phyloP scores from a whole-genome alignment of 202 grass and related monocot species.

The Thinopyrum obtusiflorum region DNA sequence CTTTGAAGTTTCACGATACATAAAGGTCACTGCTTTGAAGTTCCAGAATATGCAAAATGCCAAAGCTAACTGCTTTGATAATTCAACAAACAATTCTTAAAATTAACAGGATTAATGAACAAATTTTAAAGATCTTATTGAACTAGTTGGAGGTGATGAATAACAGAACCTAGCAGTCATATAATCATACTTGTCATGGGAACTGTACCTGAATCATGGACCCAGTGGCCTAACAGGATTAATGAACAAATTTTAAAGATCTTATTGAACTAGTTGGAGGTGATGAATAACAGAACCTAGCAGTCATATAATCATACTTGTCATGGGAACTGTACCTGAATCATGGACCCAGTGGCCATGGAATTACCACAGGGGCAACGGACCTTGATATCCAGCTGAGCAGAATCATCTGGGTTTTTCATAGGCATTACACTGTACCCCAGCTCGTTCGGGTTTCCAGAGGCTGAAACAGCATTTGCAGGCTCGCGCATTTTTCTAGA shows the following conservation, averaged over 20 bases:
- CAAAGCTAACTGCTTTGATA: not conserved
- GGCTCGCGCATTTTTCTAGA: conserved; percentile 38
- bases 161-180: not conserved
- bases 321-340: conserved; percentile 27
- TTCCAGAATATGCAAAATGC: not conserved
- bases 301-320: conserved; percentile 1
- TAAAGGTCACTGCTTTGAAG: not conserved
- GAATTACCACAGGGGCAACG: conserved; percentile 43
- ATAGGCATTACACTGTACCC: conserved; percentile 13
- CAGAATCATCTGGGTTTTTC: conserved; percentile 32
- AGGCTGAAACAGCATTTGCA: conserved; percentile 10
- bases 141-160: not conserved
- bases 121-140: not conserved
- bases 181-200: conserved; percentile 6
- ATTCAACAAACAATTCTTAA: not conserved
- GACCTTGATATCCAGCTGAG: conserved; percentile 26
- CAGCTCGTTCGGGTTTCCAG: conserved; percentile 18
- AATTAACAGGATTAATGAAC: not conserved
- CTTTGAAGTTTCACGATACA: conserved; percentile 11
- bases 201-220: conserved; percentile 41
- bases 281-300: not conserved
- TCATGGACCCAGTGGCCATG: conserved; percentile 29
- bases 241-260: conserved; percentile 1
- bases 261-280: not conserved
- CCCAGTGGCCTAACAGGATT: not conserved